These are phyloP conservation scores for Cenchrus americanus DNA, from an alignment of 176 grass and related monocot genomes.

Conservation along the genomic window DNA sequence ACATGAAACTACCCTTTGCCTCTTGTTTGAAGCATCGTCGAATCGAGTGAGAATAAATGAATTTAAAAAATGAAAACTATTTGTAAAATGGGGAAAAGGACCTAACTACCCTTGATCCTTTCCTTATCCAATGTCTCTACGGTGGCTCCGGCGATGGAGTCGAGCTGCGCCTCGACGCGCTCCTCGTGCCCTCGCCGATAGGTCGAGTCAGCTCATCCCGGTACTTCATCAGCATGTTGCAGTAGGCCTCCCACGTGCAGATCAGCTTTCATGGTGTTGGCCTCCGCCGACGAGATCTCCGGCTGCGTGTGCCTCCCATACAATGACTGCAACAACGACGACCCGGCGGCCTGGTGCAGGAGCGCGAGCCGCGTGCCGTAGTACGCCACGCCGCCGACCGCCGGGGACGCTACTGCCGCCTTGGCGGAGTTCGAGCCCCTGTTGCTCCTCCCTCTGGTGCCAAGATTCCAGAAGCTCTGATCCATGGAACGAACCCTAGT, in stretches of 20 bases:
- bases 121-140: no score
- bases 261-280: slow-evolving; percentile 53
- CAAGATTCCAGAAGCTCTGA: slow-evolving; percentile 58
- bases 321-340: slow-evolving; percentile 2
- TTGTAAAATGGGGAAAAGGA: no score
- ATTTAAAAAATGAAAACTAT: no score
- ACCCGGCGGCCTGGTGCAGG: slow-evolving; percentile 50
- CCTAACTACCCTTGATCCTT: no score
- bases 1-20: no score
- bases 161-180: slow-evolving; percentile 78
- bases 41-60: no score
- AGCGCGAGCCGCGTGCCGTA: slow-evolving; percentile 52
- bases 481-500: slow-evolving; percentile 40
- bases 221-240: slow-evolving; percentile 84
- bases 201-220: slow-evolving; percentile 77
- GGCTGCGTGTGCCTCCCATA: slow-evolving; percentile 25
- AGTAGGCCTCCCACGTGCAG: slow-evolving; percentile 73
- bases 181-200: slow-evolving; percentile 57
- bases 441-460: slow-evolving; percentile 45
- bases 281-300: slow-evolving; percentile 66
- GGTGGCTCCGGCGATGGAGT: slow-evolving; percentile 69
- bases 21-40: no score
- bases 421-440: slow-evolving; percentile 37
- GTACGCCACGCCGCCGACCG: slow-evolving; percentile 39
- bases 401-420: slow-evolving; percentile 5